Conservation (phyloP, 2,329 filamentous ascomycete genomes). For the Chaetomium sp. region DNA sequence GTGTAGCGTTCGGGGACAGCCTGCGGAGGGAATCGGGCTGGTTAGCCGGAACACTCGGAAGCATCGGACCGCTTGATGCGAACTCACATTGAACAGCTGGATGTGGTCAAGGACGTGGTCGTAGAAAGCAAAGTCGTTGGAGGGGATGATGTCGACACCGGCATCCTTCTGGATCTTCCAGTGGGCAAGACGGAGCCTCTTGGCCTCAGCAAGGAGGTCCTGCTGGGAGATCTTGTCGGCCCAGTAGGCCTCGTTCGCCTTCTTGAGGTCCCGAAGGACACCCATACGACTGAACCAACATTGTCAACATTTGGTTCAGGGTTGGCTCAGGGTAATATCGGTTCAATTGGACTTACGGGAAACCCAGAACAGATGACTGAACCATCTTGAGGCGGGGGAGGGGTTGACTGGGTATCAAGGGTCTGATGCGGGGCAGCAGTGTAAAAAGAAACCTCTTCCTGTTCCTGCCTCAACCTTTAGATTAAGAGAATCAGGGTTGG, state of each 20-base stretch:
- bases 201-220: constrained; percentile 90
- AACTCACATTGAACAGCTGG: constrained; percentile 89
- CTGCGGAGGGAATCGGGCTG: constrained; percentile 46
- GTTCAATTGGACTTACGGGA: constrained; percentile 62
- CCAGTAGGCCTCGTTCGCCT: constrained; percentile 99
- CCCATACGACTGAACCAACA: constrained; percentile 70
- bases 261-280: constrained; percentile 98
- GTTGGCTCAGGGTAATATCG: constrained; percentile 50
- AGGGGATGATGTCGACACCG: constrained; percentile 95
- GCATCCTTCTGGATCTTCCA: constrained; percentile 99
- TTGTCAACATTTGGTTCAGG: constrained; percentile 64
- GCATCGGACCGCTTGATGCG: constrained; percentile 10
- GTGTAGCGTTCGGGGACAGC: constrained; percentile 92
- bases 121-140: constrained; percentile 99
- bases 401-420: constrained; percentile 24
- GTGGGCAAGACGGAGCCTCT: constrained; percentile 93
- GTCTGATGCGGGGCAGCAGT: constrained; percentile 26
- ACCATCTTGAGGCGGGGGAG: constrained; percentile 50
- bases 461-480: constrained; percentile 26
- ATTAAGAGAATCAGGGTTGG: constrained; percentile 17
- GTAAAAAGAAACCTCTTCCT: constrained; percentile 27
- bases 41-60: constrained; percentile 23
- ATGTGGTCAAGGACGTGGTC: constrained; percentile 98
- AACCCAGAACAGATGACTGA: constrained; percentile 83
- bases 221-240: constrained; percentile 89